Evolutionary conservation across 2,329 filamentous ascomycete genomes (phyloP).

Genomic region (Phialophora expanda): DNA sequence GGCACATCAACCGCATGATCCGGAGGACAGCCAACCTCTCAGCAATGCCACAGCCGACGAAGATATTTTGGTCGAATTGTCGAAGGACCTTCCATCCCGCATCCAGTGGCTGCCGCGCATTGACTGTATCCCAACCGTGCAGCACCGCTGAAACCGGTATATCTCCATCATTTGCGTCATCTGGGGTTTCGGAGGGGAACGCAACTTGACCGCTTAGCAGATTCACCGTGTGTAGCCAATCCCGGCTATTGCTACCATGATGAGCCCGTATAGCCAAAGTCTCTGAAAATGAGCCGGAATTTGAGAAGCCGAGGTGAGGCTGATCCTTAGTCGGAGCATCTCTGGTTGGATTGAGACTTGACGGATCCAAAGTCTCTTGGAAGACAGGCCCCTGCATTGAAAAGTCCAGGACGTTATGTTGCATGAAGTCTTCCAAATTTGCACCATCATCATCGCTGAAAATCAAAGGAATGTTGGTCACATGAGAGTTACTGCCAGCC

Average conservation of each 20-base stretch:
- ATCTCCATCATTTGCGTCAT: neutral
- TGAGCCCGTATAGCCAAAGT: neutral
- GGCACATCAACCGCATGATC: neutral
- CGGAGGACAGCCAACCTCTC: slow-evolving; percentile 17
- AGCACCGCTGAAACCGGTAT: neutral
- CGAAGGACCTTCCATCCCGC: slow-evolving; percentile 24
- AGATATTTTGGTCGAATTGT: slow-evolving; percentile 23
- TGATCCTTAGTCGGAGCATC: neutral
- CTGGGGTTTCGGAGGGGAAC: neutral
- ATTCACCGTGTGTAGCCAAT: neutral
- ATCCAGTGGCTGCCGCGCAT: slow-evolving; percentile 20
- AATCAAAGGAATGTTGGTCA: neutral
- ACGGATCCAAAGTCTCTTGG: neutral
- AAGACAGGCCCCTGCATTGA: neutral
- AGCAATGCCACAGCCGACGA: slow-evolving; percentile 12
- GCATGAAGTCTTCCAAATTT: neutral
- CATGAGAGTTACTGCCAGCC: neutral
- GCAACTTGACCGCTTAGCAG: neutral
- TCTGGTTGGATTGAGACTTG: neutral
- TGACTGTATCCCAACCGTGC: neutral
- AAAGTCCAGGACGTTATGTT: neutral
- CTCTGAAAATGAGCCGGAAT: neutral
- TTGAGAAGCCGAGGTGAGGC: neutral
- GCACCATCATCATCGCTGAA: neutral
- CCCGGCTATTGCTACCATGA: neutral